Base-by-base conservation (phyloP, 1,139 yeast species). In the Yamadazyma taylorii region DNA sequence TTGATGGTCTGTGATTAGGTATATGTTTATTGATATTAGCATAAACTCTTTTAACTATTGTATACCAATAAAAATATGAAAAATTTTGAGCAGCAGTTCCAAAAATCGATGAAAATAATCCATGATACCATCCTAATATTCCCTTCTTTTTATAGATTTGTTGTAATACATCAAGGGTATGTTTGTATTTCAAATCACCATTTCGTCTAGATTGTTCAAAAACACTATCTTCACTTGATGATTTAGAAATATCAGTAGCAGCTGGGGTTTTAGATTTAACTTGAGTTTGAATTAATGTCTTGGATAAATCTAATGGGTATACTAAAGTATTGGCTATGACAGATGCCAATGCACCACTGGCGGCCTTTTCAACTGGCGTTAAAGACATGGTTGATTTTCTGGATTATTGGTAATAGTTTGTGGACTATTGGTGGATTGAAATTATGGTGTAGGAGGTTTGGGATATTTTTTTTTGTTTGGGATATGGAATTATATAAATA, bases 41-140 rank as follows among this genome's bases (percentile, higher is more conserved):
- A 55, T 83, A 84, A 16, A 76, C 61, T 41, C 77, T 73, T 46
- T 87, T 77, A 19, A 86, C 81, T 32, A 85, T 65, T 4, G 92
- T 81, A 59, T 87, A 87, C 95, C 95, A 87, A 63, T 79, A 87
- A 59, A 87, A 88, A 62, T 87, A 87, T 24, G 89, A 81, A 57
- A 87, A 87, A 53, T 85, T 85, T 53, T 85, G 88, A 3, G 86
- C 79, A 2, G 92, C 92, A 5, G 83, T 77, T 3, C 92, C 90
- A 28, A 83, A 56, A 30, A 86, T 66, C 1, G 88, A 78, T 1
- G 92, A 81, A 4, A 79, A 66, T 34, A 87, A 61, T 1, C 96
- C 96, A 47, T 77, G 79, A 62, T 87, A 87, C 61, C 87, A 73
- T 7, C 94, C 95, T 27, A 65, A 53, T n/a, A 84, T 37, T 1